phyloP scores from a whole-genome alignment of 2,329 filamentous ascomycete species.

The Magnaporthiopsis incrustans region DNA sequence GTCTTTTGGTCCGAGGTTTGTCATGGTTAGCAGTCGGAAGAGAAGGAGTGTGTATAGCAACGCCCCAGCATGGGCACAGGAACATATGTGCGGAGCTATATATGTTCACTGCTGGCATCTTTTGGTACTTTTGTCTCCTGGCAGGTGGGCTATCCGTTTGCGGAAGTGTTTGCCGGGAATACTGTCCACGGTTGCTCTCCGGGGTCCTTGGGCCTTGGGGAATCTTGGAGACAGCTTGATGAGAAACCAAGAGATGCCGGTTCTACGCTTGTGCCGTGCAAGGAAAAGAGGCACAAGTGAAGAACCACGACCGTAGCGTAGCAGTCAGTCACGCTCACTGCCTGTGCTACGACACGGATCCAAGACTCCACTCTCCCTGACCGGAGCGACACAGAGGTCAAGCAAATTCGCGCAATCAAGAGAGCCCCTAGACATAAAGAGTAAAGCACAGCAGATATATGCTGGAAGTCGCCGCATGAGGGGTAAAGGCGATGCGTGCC shows the following conservation, averaged over 20 bases:
- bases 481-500: conserved; percentile 22
- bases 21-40: conserved; percentile 66
- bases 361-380: conserved; percentile 81
- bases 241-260: conserved; percentile 69
- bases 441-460: conserved; percentile 70
- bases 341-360: conserved; percentile 61
- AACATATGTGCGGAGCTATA: conserved; percentile 32
- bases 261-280: conserved; percentile 67
- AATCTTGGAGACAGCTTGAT: conserved; percentile 62
- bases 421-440: conserved; percentile 81
- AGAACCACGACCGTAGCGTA: conserved; percentile 61
- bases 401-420: conserved; percentile 86
- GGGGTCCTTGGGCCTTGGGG: conserved; percentile 46
- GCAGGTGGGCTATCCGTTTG: conserved; percentile 53
- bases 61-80: conserved; percentile 48
- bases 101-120: conserved; percentile 38
- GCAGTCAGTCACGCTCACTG: conserved; percentile 38
- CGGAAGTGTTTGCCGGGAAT: conserved; percentile 29
- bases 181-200: conserved; percentile 36
- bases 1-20: conserved; percentile 54
- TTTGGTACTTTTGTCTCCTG: conserved; percentile 45
- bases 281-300: conserved; percentile 58
- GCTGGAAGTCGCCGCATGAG: conserved; percentile 46
- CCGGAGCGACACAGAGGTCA: conserved; percentile 78
- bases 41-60: conserved; percentile 46